A percentile compares a stretch with the other conserved stretches of the same genome.
Conservation (phyloP, 306 rosid species). For the Abrus precatorius region DNA sequence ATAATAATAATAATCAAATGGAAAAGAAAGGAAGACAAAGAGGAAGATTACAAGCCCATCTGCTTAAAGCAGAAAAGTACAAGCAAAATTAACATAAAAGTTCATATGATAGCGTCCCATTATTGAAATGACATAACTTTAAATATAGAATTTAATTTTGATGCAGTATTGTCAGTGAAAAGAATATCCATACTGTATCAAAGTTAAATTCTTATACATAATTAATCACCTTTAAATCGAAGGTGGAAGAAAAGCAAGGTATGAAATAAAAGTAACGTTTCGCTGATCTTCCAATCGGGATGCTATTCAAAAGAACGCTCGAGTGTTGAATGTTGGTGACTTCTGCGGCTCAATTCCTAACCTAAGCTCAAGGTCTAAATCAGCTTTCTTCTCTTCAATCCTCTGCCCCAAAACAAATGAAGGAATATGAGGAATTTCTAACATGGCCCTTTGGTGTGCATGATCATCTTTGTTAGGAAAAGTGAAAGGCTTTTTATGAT, state of each 20-base stretch:
- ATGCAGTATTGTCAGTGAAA: constrained; percentile 13
- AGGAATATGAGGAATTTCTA: constrained; percentile 44
- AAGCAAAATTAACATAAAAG: constrained; percentile 27
- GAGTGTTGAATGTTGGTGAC: constrained; percentile 54
- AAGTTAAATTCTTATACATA: constrained; percentile 11
- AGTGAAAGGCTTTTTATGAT: constrained; percentile 18
- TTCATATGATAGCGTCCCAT: not conserved
- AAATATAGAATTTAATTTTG: constrained; percentile 38
- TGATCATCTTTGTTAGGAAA: constrained; percentile 9
- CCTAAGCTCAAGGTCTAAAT: constrained; percentile 71
- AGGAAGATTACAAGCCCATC: constrained; percentile 20
- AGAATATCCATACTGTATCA: constrained; percentile 23
- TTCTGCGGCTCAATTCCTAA: constrained; percentile 56
- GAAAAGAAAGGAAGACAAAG: not conserved
- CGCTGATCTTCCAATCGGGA: constrained; percentile 21
- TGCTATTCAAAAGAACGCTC: constrained; percentile 55
- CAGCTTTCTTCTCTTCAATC: constrained; percentile 48
- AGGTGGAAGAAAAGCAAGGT: constrained; percentile 43
- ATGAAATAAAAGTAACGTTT: constrained; percentile 50
- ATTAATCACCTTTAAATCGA: constrained; percentile 21
- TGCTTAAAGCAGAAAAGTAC: constrained; percentile 37
- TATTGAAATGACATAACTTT: constrained; percentile 9
- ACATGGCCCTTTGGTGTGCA: constrained; percentile 18
- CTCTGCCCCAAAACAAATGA: constrained; percentile 30
- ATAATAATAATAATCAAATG: constrained; percentile 6